Conservation (phyloP, 352 stramenopile species). For the Phytophthora lateralis region DNA sequence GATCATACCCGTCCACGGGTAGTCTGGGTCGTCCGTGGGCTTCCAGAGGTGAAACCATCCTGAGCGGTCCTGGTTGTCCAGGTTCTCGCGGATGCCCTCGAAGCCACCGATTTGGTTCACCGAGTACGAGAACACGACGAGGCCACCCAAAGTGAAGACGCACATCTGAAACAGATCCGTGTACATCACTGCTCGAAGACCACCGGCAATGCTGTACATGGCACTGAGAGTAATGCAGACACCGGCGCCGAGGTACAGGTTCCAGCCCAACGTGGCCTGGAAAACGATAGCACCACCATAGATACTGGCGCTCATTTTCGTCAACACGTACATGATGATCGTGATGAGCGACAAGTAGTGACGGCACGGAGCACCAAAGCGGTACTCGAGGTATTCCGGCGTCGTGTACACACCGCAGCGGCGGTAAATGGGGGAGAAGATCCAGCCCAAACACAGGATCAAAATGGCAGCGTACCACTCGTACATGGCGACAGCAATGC, state of each 20-base stretch:
- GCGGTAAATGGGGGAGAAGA: constrained; percentile 72
- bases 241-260: constrained; percentile 57
- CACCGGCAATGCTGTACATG: constrained; percentile 65
- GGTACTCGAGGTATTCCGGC: constrained; percentile 57
- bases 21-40: constrained; percentile 52
- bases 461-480: constrained; percentile 67
- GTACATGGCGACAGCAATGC: constrained; percentile 68
- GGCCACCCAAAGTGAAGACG: constrained; percentile 60
- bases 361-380: constrained; percentile 50
- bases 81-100: constrained; percentile 50
- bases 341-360: constrained; percentile 69
- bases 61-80: constrained; percentile 45
- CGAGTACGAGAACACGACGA: constrained; percentile 63
- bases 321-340: constrained; percentile 70
- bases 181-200: constrained; percentile 72
- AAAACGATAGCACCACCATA: constrained; percentile 72
- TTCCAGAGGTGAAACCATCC: constrained; percentile 67
- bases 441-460: constrained; percentile 61
- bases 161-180: constrained; percentile 76
- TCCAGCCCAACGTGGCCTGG: constrained; percentile 63
- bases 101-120: constrained; percentile 65
- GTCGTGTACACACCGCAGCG: constrained; percentile 62
- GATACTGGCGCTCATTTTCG: constrained; percentile 71
- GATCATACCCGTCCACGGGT: constrained; percentile 76
- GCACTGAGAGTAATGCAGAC: constrained; percentile 58